Conservation (phyloP, 2,329 filamentous ascomycete species). For the Ascomycota sp. region DNA sequence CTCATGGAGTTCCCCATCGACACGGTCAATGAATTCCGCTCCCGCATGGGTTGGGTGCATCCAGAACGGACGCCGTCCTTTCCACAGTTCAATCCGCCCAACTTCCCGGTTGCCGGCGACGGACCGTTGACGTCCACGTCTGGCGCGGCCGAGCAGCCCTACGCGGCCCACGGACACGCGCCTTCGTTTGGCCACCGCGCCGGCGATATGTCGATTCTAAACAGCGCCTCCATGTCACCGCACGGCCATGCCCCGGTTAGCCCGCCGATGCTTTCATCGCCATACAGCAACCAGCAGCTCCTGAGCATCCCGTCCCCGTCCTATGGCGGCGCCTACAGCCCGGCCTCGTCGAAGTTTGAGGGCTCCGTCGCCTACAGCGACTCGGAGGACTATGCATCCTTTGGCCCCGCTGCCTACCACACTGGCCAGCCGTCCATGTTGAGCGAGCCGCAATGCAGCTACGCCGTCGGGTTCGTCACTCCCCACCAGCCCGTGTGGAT, state of each 20-base stretch:
- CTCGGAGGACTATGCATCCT: constrained; percentile 32
- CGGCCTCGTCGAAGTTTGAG: constrained; percentile 41
- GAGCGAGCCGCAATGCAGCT: constrained; percentile 19
- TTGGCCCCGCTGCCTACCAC: constrained; percentile 17
- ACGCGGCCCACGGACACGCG: constrained; percentile 33
- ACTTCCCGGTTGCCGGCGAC: constrained; percentile 28
- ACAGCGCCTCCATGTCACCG: constrained; percentile 21
- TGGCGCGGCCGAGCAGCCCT: constrained; percentile 18
- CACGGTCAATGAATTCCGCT: constrained; percentile 46
- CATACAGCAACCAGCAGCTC: constrained; percentile 33
- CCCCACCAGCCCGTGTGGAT: constrained; percentile 42
- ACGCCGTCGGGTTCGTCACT: constrained; percentile 38
- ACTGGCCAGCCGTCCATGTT: constrained; percentile 24
- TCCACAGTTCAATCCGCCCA: constrained; percentile 36
- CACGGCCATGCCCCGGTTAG: constrained; percentile 25
- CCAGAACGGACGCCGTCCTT: constrained; percentile 38
- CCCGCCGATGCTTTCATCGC: constrained; percentile 34
- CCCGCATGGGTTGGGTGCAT: constrained; percentile 45
- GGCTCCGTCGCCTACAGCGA: constrained; percentile 44
- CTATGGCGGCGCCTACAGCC: constrained; percentile 37
- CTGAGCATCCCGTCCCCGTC: constrained; percentile 43
- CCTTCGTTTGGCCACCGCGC: constrained; percentile 45
- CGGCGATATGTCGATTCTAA: constrained; percentile 37
- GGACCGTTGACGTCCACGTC: too few relatives aligned
- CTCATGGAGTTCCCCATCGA: constrained; percentile 58